Evolutionary conservation across 352 stramenopile genomes (phyloP).

Genomic region (Pythium volutum): DNA sequence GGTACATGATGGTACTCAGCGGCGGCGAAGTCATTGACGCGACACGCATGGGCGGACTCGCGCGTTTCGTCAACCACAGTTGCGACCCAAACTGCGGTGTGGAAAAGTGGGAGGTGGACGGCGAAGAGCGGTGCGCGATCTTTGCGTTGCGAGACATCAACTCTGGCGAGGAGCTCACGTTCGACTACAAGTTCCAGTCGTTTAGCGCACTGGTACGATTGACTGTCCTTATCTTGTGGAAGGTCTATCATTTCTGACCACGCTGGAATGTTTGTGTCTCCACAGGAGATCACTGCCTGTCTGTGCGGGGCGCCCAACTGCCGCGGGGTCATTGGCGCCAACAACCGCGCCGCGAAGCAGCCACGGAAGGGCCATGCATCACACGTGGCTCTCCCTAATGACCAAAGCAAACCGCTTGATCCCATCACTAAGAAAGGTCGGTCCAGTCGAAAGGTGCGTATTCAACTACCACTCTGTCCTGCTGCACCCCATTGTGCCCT

Average conservation of each 20-base stretch:
- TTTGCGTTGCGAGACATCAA: conserved; percentile 90
- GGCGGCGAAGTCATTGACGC: conserved; percentile 87
- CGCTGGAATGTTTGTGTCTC: background rate
- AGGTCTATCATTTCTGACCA: conserved; percentile 17
- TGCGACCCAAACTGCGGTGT: conserved; percentile 93
- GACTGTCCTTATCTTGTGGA: background rate
- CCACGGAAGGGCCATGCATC: conserved; percentile 19
- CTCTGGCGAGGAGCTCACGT: conserved; percentile 91
- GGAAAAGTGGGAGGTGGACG: conserved; percentile 93
- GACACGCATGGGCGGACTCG: conserved; percentile 87
- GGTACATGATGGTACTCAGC: conserved; percentile 85
- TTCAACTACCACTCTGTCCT: no score
- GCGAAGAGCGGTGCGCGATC: conserved; percentile 94
- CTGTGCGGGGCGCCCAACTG: conserved; percentile 60
- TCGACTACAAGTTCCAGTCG: conserved; percentile 94
- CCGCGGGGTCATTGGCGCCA: conserved; percentile 69
- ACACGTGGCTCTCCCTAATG: conserved; percentile 4
- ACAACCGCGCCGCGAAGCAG: conserved; percentile 50
- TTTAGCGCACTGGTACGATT: conserved; percentile 45
- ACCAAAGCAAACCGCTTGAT: conserved; percentile 10
- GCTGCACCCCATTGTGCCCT: no score
- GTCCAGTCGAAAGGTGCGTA: conserved; percentile 23
- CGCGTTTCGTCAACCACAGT: conserved; percentile 96
- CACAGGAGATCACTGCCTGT: conserved; percentile 68
- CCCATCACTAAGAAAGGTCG: conserved; percentile 26